These are phyloP conservation scores for Nakazawaea wyomingensis DNA, from an alignment of 805 yeast genomes.

Conservation along the genomic window DNA sequence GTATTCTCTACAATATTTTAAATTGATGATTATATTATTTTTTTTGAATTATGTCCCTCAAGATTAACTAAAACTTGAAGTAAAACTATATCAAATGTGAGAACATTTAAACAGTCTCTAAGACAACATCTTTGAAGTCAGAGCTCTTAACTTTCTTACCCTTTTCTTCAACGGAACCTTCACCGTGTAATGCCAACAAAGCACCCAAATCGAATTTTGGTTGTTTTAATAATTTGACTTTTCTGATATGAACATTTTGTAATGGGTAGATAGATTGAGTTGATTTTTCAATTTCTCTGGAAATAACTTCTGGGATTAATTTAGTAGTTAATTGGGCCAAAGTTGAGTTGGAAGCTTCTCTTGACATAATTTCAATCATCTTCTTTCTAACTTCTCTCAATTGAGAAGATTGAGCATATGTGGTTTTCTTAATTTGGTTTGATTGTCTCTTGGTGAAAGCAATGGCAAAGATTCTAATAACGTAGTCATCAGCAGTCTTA, in stretches of 20 bases:
- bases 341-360: constrained; percentile 93
- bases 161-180: constrained; percentile 87
- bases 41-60: background rate
- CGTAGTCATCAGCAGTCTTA: constrained; percentile 97
- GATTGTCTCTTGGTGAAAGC: constrained; percentile 98
- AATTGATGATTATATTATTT: background rate
- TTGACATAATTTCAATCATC: constrained; percentile 92
- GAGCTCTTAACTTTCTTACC: constrained; percentile 85
- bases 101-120: constrained; percentile 80
- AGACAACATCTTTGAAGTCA: constrained; percentile 98
- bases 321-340: constrained; percentile 95
- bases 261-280: constrained; percentile 93
- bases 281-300: constrained; percentile 96
- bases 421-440: constrained; percentile 95
- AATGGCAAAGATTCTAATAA: constrained; percentile 92
- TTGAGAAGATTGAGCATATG: constrained; percentile 97
- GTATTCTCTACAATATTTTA: background rate
- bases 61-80: background rate
- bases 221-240: constrained; percentile 96
- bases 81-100: background rate
- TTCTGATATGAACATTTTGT: constrained; percentile 98
- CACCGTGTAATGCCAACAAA: constrained; percentile 96
- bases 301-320: constrained; percentile 97
- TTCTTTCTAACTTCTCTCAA: constrained; percentile 96
- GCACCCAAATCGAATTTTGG: constrained; percentile 98